Percentiles rank a stretch among this genome's conserved stretches.
Conservation (phyloP, 2,329 filamentous ascomycete genomes). For the Aspergillus japonicus region DNA sequence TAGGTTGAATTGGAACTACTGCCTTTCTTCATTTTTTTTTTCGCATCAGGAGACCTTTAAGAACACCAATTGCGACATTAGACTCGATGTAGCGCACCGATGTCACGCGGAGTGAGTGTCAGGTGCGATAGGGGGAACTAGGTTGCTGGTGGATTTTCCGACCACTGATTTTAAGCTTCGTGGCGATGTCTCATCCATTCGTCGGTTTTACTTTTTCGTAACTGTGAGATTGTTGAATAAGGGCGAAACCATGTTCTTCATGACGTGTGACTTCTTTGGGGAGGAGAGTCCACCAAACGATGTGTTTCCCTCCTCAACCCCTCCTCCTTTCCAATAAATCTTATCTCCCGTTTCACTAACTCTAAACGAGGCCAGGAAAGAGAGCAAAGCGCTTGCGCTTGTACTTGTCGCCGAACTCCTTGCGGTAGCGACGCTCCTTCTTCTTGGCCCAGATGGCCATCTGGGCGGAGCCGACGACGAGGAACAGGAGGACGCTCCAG, state of each 20-base stretch:
- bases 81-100: neutral
- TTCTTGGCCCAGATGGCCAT: constrained; percentile 88
- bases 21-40: too few relatives aligned
- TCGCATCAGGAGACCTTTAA: too few relatives aligned
- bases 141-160: neutral
- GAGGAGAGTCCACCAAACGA: neutral
- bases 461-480: constrained; percentile 67
- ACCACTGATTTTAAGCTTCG: neutral
- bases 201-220: too few relatives aligned
- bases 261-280: neutral
- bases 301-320: neutral
- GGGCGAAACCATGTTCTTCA: neutral
- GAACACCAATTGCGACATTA: neutral
- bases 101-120: neutral
- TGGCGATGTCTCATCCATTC: neutral
- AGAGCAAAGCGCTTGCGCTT: constrained; percentile 89
- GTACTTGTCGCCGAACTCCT: constrained; percentile 89
- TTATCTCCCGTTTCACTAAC: neutral
- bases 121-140: neutral
- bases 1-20: neutral
- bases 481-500: constrained; percentile 75
- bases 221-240: neutral
- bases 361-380: constrained; percentile 72
- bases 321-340: neutral
- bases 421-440: constrained; percentile 87